Percentiles rank a stretch among this genome's conserved stretches.
These are phyloP conservation scores for Epichloe sylvatica DNA, from an alignment of 2,329 filamentous ascomycete genomes.

Conservation along the genomic window DNA sequence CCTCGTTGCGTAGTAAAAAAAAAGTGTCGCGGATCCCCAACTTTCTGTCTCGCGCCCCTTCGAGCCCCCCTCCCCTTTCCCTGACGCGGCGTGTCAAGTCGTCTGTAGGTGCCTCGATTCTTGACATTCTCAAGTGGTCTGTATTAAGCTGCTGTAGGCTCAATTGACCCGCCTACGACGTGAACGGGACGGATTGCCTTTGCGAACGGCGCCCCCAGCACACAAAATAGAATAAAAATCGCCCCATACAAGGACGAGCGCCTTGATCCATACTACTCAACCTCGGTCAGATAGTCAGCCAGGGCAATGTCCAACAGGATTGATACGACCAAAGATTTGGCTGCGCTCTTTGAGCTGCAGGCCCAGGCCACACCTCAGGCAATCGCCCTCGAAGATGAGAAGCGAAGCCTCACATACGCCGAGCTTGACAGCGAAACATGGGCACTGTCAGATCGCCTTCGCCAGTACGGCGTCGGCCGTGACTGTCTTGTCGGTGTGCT, in stretches of 20 bases:
- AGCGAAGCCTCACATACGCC: slow-evolving; percentile 52
- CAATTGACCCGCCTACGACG: background rate
- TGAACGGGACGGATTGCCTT: background rate
- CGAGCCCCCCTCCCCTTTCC: background rate
- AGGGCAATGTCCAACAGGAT: slow-evolving; percentile 46
- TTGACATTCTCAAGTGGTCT: background rate
- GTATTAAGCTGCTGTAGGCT: background rate
- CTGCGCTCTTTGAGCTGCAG: slow-evolving; percentile 57
- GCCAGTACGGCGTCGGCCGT: slow-evolving; percentile 52
- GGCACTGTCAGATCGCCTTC: slow-evolving; percentile 49
- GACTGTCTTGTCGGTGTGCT: slow-evolving; percentile 64
- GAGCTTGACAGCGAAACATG: slow-evolving; percentile 56
- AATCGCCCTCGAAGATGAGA: slow-evolving; percentile 59
- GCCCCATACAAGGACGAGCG: background rate
- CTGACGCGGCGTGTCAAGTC: background rate
- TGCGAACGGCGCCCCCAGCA: background rate
- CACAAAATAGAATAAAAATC: background rate
- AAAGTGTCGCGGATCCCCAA: too few relatives aligned
- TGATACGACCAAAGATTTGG: slow-evolving; percentile 58
- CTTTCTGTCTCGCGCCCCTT: background rate
- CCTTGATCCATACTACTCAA: background rate
- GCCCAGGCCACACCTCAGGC: slow-evolving; percentile 54
- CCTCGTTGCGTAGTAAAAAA: too few relatives aligned
- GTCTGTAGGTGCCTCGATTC: background rate
- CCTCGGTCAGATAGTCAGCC: background rate